These are phyloP conservation scores for Apiotrichum gamsii DNA, from an alignment of 1,284 basidiomycete species.

Conservation along the genomic window DNA sequence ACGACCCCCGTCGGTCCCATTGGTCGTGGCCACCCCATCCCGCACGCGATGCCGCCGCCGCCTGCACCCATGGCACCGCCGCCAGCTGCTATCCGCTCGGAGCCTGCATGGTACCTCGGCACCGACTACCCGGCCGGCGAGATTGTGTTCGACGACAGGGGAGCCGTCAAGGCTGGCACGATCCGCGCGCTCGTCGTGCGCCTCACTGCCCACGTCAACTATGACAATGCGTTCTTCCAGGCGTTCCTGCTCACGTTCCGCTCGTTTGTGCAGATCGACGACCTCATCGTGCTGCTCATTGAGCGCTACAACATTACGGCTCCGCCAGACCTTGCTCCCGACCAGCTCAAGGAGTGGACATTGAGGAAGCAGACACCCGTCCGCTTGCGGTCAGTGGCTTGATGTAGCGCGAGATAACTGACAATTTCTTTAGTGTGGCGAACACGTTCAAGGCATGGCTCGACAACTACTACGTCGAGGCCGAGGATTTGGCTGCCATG, in stretches of 20 bases:
- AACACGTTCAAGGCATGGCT: constrained; percentile 77
- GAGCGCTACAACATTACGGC: constrained; percentile 74
- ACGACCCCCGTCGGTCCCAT: background rate
- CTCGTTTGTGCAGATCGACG: constrained; percentile 81
- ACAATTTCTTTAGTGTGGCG: constrained; percentile 60
- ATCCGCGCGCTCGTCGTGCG: constrained; percentile 78
- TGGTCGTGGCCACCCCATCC: background rate
- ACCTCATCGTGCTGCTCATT: constrained; percentile 79
- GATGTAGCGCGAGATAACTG: background rate
- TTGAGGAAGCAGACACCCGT: constrained; percentile 84
- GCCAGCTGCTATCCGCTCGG: constrained; percentile 16
- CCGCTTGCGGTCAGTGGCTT: constrained; percentile 63
- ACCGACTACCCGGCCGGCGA: constrained; percentile 72
- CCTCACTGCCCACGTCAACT: constrained; percentile 80
- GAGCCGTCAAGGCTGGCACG: constrained; percentile 78
- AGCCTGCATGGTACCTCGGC: constrained; percentile 77
- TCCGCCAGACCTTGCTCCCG: constrained; percentile 61
- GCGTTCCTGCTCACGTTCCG: constrained; percentile 97
- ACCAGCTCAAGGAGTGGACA: constrained; percentile 73
- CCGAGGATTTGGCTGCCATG: constrained; percentile 70
- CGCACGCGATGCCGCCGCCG: background rate
- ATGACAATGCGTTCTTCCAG: constrained; percentile 63
- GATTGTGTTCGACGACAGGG: constrained; percentile 76
- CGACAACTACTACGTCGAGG: constrained; percentile 72
- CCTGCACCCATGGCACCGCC: constrained; percentile 8